phyloP scores from a whole-genome alignment of 345 rosid species.

The Sisymbrium altissimum region DNA sequence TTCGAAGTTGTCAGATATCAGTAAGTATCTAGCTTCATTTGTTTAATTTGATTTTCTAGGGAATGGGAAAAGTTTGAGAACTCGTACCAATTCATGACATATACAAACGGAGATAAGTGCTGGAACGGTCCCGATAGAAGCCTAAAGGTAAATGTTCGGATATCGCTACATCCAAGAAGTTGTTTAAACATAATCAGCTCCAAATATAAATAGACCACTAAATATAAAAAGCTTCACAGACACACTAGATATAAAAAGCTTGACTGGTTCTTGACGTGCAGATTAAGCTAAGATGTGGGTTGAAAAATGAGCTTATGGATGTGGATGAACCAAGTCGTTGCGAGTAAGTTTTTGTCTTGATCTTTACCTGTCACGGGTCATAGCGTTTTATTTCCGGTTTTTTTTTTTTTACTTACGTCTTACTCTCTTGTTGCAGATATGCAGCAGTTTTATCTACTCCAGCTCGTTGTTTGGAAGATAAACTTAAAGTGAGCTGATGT shows the following conservation, averaged over 20 bases:
- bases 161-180: background rate
- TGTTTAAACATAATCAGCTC: background rate
- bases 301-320: conserved; percentile 71
- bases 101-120: conserved; percentile 76
- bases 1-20: background rate
- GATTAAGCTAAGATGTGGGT: conserved; percentile 89
- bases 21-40: background rate
- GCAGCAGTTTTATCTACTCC: conserved; percentile 70
- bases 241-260: background rate
- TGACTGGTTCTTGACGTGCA: conserved; percentile 21
- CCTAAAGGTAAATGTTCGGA: conserved; percentile 51
- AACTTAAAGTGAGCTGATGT: conserved; percentile 54
- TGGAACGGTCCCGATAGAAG: conserved; percentile 99
- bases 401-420: background rate
- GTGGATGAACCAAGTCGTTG: conserved; percentile 98
- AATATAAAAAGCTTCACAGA: background rate
- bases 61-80: conserved; percentile 83
- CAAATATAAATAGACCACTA: background rate
- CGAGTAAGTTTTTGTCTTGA: conserved; percentile 56
- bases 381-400: background rate
- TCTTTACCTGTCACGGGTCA: background rate
- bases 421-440: conserved; percentile 50
- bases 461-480: conserved; percentile 67
- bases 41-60: conserved; percentile 37
- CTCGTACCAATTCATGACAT: conserved; percentile 58